Evolutionary conservation across 495 filamentous ascomycete species (phyloP).

Genomic region (Talaromyces nanjingensis): DNA sequence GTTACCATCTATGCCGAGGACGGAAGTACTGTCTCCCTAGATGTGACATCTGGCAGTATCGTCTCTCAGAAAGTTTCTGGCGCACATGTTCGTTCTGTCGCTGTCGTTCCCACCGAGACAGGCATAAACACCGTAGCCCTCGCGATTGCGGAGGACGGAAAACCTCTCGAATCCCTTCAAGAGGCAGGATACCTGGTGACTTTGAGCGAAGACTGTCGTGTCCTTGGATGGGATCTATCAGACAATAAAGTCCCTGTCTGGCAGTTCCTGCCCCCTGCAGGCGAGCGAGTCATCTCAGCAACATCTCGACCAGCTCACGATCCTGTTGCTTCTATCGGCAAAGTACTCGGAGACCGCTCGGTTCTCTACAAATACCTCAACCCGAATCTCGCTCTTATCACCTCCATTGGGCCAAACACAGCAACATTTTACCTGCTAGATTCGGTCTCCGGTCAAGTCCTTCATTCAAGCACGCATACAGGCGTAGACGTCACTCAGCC

Average conservation of each 20-base stretch:
- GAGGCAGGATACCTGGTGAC: conserved; percentile 47
- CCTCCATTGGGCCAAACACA: conserved; percentile 52
- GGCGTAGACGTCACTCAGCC: conserved; percentile 69
- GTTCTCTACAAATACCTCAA: conserved; percentile 98
- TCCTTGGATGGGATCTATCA: conserved; percentile 51
- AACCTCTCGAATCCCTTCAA: conserved; percentile 23
- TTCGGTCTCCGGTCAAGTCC: conserved; percentile 71
- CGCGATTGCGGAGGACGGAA: conserved; percentile 28
- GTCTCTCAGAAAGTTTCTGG: conserved; percentile 30
- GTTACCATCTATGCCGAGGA: conserved; percentile 52
- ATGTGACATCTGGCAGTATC: conserved; percentile 50
- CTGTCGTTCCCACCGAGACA: conserved; percentile 19
- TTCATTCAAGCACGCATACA: conserved; percentile 62
- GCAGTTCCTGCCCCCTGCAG: conserved; percentile 63
- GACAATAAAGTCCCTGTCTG: conserved; percentile 53
- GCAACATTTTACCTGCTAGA: conserved; percentile 79
- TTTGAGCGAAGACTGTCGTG: conserved; percentile 48
- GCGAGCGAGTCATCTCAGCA: conserved; percentile 60
- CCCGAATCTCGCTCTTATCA: conserved; percentile 76
- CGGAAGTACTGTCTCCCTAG: conserved; percentile 50
- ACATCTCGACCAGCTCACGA: conserved; percentile 67
- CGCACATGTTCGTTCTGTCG: conserved; percentile 26
- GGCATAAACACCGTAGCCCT: conserved; percentile 16
- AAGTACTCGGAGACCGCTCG: conserved; percentile 80
- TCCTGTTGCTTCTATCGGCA: conserved; percentile 88